phyloP scores from a whole-genome alignment of 2,329 filamentous ascomycete genomes.

The Xylariaceae sp. region DNA sequence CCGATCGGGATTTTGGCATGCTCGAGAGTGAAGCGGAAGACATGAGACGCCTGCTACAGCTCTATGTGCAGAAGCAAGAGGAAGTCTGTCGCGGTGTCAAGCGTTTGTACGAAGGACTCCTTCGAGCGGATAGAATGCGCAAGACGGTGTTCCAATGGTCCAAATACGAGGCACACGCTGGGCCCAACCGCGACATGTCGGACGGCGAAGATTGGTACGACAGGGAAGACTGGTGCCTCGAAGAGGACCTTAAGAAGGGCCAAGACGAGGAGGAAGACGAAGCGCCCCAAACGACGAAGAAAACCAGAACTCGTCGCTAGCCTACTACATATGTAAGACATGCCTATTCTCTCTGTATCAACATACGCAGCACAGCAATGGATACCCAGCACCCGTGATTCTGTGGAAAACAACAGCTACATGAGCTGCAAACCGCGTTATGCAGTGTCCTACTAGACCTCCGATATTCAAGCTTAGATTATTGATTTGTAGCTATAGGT shows the following conservation, averaged over 20 bases:
- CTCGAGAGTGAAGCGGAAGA: slow-evolving; percentile 72
- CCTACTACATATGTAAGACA: not conserved
- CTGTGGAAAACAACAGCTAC: slow-evolving; percentile 1
- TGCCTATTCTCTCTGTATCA: slow-evolving; percentile 3
- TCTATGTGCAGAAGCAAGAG: slow-evolving; percentile 82
- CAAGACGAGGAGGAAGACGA: slow-evolving; percentile 81
- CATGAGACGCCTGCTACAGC: slow-evolving; percentile 64
- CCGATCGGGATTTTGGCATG: slow-evolving; percentile 66
- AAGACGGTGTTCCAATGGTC: slow-evolving; percentile 68
- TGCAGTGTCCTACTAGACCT: not conserved
- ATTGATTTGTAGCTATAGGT: not conserved
- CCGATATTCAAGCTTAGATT: not conserved
- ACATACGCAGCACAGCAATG: slow-evolving; percentile 7
- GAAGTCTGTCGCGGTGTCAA: slow-evolving; percentile 69
- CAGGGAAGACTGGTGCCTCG: slow-evolving; percentile 69
- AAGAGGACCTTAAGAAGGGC: slow-evolving; percentile 72
- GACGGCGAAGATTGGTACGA: slow-evolving; percentile 91
- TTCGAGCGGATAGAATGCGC: slow-evolving; percentile 67
- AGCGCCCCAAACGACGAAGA: slow-evolving; percentile 52
- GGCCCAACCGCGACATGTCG: slow-evolving; percentile 66
- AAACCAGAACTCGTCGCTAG: slow-evolving; percentile 52
- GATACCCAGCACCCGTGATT: slow-evolving; percentile 13
- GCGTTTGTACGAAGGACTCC: slow-evolving; percentile 63
- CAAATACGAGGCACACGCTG: slow-evolving; percentile 70
- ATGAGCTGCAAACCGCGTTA: not conserved